phyloP scores from a whole-genome alignment of 257 asterid genomes.

The Solanum dulcamara region DNA sequence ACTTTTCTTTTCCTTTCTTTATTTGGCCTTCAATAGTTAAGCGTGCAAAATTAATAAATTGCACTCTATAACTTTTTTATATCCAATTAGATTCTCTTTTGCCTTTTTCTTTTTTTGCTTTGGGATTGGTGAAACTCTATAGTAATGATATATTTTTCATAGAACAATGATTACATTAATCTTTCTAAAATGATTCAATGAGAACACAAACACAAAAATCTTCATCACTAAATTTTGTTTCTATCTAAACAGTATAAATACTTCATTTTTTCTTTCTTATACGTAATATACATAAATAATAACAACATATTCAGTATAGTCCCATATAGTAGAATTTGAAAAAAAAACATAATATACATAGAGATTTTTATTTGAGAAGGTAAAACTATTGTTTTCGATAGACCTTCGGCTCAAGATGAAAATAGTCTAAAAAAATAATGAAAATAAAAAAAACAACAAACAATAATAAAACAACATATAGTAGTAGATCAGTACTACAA shows the following conservation, averaged over 20 bases:
- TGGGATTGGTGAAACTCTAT: background rate
- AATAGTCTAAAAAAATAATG: too few species aligned
- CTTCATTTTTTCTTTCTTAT: too few species aligned
- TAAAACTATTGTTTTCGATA: too few species aligned
- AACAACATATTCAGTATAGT: too few species aligned
- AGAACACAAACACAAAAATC: background rate
- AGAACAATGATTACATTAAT: background rate
- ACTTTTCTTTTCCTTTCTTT: background rate
- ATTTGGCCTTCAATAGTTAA: background rate
- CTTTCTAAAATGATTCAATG: background rate
- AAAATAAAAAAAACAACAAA: too few species aligned
- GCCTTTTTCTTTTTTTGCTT: background rate
- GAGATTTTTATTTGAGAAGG: too few species aligned
- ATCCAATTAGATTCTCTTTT: background rate
- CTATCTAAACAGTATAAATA: background rate
- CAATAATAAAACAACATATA: too few species aligned
- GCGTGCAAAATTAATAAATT: background rate
- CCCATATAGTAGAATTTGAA: too few species aligned
- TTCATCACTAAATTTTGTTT: background rate
- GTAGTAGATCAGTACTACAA: too few species aligned
- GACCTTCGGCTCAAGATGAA: too few species aligned
- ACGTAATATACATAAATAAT: too few species aligned
- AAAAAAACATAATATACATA: too few species aligned
- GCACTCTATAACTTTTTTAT: background rate
- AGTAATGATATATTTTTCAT: background rate